Evolutionary conservation across 164 flowering plant genomes (phyloP).

Genomic region (Echeveria elegans): DNA sequence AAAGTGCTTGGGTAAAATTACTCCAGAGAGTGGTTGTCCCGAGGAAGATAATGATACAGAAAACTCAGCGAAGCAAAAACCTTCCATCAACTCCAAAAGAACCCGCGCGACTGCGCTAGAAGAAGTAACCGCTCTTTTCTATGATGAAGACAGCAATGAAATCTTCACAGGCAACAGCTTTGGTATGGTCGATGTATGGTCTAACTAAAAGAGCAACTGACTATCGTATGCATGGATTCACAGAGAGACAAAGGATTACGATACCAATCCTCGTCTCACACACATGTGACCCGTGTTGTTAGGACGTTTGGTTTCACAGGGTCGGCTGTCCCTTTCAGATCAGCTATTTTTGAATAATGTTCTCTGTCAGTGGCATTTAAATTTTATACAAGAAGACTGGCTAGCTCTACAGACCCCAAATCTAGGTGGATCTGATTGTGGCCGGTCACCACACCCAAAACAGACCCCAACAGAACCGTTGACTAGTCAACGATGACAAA

Average conservation of each 20-base stretch:
- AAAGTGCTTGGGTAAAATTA: constrained; percentile 82
- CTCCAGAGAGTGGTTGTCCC: constrained; percentile 32
- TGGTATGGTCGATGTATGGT: constrained; percentile 89
- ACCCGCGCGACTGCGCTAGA: constrained; percentile 76
- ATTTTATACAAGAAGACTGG: neutral
- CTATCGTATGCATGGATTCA: no score
- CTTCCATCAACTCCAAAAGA: constrained; percentile 14
- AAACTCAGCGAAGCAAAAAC: constrained; percentile 22
- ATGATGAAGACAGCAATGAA: constrained; percentile 89
- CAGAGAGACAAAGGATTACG: no score
- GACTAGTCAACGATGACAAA: neutral
- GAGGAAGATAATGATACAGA: constrained; percentile 15
- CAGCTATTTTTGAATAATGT: no score
- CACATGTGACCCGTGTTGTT: neutral
- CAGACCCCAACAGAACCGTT: neutral
- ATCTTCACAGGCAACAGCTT: constrained; percentile 82
- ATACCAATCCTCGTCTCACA: no score
- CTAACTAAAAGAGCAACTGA: constrained; percentile 64
- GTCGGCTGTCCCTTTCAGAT: no score
- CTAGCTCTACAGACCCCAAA: neutral
- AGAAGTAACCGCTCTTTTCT: constrained; percentile 88
- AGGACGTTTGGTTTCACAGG: neutral
- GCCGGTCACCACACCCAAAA: neutral
- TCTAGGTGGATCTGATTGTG: neutral
- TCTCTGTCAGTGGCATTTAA: no score